Evolutionary conservation across 139 green algal genomes (phyloP).

Genomic region (Zygnema cylindricum): DNA sequence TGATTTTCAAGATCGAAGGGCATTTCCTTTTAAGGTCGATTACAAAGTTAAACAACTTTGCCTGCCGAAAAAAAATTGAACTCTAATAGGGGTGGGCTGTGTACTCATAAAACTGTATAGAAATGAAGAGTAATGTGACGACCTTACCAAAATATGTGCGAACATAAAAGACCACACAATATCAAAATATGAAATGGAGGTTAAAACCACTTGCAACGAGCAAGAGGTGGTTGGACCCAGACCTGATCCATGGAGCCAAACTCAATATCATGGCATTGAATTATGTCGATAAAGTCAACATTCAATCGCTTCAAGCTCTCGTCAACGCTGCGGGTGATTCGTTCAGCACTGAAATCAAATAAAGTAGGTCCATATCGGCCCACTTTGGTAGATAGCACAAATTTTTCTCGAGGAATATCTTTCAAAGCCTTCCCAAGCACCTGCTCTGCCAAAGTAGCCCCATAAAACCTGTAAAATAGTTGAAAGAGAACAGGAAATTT

Average conservation of each 20-base stretch:
- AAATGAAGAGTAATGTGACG: no score
- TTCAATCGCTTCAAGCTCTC: conserved; percentile 77
- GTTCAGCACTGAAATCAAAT: conserved; percentile 78
- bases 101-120: no score
- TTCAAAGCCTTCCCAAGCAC: conserved; percentile 75
- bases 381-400: conserved; percentile 88
- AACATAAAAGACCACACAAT: no score
- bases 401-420: conserved; percentile 77
- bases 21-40: no score
- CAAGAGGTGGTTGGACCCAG: not conserved
- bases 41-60: no score
- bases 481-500: no score
- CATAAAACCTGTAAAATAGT: conserved; percentile 93
- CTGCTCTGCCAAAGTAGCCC: conserved; percentile 78
- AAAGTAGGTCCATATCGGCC: conserved; percentile 88
- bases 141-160: no score
- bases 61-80: no score
- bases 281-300: conserved; percentile 85
- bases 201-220: no score
- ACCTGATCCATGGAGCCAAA: conserved; percentile 71
- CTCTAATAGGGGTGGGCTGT: no score
- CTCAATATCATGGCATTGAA: conserved; percentile 96
- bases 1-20: no score
- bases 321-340: conserved; percentile 76
- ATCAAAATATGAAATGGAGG: no score